A percentile compares a stretch with the other conserved stretches of the same genome.
phyloP scores from a whole-genome alignment of 1,284 basidiomycete species.

The Entoloma clypeatum region DNA sequence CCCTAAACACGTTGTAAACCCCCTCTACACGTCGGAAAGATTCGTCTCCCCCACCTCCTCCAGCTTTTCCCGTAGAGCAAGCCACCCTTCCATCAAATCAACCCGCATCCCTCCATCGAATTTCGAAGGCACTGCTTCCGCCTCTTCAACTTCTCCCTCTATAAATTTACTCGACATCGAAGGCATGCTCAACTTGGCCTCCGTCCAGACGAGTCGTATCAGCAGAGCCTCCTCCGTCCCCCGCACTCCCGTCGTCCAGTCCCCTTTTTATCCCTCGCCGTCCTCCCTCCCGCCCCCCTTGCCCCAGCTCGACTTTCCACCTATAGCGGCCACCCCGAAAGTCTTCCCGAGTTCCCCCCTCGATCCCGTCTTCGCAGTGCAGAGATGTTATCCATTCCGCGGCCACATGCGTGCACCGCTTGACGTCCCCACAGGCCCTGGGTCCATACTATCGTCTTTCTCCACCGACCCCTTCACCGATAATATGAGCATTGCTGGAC shows the following conservation, averaged over 20 bases:
- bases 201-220: conserved; percentile 30
- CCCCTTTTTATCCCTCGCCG: no score
- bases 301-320: no score
- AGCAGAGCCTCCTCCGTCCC: conserved; percentile 19
- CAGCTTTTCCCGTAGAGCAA: conserved; percentile 22
- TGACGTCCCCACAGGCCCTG: conserved; percentile 28
- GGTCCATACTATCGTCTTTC: conserved; percentile 26
- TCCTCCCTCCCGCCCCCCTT: no score
- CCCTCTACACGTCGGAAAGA: conserved; percentile 30
- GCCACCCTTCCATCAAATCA: conserved; percentile 26
- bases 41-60: conserved; percentile 27
- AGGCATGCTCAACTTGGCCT: conserved; percentile 49
- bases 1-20: conserved; percentile 27
- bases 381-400: conserved; percentile 17
- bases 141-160: no score
- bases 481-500: conserved; percentile 12
- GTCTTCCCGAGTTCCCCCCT: no score
- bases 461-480: conserved; percentile 26
- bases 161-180: conserved; percentile 45
- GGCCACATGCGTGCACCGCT: conserved; percentile 27
- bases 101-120: no score
- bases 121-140: no score
- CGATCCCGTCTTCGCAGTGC: conserved; percentile 13
- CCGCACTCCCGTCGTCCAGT: conserved; percentile 7
- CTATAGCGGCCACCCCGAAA: no score